Conservation (phyloP, 352 stramenopile species). For the Pythium graminicola region DNA sequence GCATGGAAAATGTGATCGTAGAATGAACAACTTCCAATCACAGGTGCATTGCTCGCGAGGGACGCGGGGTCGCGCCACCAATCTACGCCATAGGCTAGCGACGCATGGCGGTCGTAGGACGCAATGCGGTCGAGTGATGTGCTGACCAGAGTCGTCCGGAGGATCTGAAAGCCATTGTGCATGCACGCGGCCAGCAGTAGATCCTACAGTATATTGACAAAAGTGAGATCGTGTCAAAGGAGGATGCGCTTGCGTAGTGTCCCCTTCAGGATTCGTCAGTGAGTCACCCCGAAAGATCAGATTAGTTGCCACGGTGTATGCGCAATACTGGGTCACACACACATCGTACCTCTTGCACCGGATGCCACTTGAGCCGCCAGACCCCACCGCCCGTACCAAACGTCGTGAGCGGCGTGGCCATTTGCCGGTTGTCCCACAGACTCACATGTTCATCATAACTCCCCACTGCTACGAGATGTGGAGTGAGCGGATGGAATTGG, state of each 20-base stretch:
- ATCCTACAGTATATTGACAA: slow-evolving; percentile 28
- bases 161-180: slow-evolving; percentile 83
- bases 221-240: background rate
- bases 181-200: slow-evolving; percentile 75
- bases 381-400: slow-evolving; percentile 59
- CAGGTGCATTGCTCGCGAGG: slow-evolving; percentile 30
- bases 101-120: slow-evolving; percentile 57
- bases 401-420: slow-evolving; percentile 40
- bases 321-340: background rate
- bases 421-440: slow-evolving; percentile 69
- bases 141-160: slow-evolving; percentile 20
- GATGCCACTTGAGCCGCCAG: slow-evolving; percentile 84
- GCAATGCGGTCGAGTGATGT: slow-evolving; percentile 18
- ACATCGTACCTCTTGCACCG: slow-evolving; percentile 39
- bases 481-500: slow-evolving; percentile 68
- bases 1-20: slow-evolving; percentile 76
- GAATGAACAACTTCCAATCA: slow-evolving; percentile 74
- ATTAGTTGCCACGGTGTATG: background rate
- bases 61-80: slow-evolving; percentile 55
- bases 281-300: slow-evolving; percentile 12
- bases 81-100: slow-evolving; percentile 80
- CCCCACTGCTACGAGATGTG: slow-evolving; percentile 59
- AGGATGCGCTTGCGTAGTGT: background rate
- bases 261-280: slow-evolving; percentile 1
- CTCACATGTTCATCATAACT: slow-evolving; percentile 82